Evolutionary conservation across 2,329 filamentous ascomycete genomes (phyloP).

Genomic region (Tolypocladium cylindrosporum): DNA sequence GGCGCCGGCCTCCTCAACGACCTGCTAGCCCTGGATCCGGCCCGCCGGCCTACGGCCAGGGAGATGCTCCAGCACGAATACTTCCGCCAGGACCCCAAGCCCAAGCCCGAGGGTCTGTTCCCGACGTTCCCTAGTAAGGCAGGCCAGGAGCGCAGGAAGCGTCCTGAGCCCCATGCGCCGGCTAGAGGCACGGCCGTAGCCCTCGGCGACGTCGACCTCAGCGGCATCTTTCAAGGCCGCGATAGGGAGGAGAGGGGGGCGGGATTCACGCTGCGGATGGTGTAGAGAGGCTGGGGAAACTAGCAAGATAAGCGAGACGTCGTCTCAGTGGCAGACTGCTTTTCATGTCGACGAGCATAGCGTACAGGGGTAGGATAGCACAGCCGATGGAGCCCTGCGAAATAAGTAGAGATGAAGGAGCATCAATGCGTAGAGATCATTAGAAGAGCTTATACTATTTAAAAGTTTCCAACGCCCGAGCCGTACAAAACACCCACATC

Average conservation of each 20-base stretch:
- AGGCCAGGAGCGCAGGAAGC: slow-evolving; percentile 72
- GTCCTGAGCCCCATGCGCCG: slow-evolving; percentile 70
- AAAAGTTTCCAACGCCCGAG: neutral
- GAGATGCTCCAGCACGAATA: slow-evolving; percentile 74
- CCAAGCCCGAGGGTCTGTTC: slow-evolving; percentile 86
- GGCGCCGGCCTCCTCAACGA: slow-evolving; percentile 60
- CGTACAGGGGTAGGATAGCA: neutral
- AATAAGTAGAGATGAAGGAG: neutral
- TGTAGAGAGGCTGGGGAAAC: slow-evolving; percentile 10
- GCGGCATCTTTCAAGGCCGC: slow-evolving; percentile 58
- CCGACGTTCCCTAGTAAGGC: slow-evolving; percentile 96
- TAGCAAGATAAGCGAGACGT: neutral
- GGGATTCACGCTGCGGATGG: slow-evolving; percentile 57
- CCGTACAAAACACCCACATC: neutral
- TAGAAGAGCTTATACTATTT: neutral
- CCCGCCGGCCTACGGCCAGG: slow-evolving; percentile 55
- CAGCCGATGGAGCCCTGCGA: too few species aligned
- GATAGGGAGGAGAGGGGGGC: slow-evolving; percentile 56
- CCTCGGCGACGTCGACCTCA: slow-evolving; percentile 52
- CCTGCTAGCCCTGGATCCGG: slow-evolving; percentile 68
- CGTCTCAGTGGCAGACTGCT: neutral
- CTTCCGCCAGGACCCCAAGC: slow-evolving; percentile 80
- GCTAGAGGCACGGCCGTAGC: slow-evolving; percentile 58
- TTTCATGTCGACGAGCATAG: neutral
- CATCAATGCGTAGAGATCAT: neutral